Conservation (phyloP, 2,329 filamentous ascomycete species). For the Monascus ruber region DNA sequence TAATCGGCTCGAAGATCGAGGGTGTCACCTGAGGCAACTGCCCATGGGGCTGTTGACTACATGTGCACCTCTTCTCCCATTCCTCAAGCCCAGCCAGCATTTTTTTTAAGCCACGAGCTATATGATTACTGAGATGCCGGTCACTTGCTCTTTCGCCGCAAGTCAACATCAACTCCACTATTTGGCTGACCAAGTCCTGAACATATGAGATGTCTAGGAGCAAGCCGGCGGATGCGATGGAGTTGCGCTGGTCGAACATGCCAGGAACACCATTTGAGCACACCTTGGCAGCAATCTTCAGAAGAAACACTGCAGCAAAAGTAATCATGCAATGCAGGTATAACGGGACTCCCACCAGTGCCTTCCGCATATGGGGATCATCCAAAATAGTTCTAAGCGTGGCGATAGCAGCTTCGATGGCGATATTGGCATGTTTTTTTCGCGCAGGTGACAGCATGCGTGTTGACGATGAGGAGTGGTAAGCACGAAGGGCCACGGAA, state of each 20-base stretch:
- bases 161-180: constrained; percentile 28
- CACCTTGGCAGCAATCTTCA: constrained; percentile 33
- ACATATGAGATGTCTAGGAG: constrained; percentile 25
- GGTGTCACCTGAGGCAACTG: constrained; percentile 14
- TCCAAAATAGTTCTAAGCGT: constrained; percentile 33
- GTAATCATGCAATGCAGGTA: constrained; percentile 39
- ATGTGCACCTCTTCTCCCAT: constrained; percentile 24
- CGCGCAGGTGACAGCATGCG: constrained; percentile 34
- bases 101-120: constrained; percentile 26
- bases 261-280: constrained; percentile 24
- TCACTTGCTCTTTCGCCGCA: constrained; percentile 28
- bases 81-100: constrained; percentile 30
- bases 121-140: constrained; percentile 30
- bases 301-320: constrained; percentile 35
- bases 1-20: constrained; percentile 25
- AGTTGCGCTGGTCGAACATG: constrained; percentile 24
- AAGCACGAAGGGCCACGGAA: constrained; percentile 39
- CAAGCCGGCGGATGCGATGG: constrained; percentile 26
- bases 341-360: constrained; percentile 32
- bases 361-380: constrained; percentile 32
- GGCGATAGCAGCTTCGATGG: constrained; percentile 31
- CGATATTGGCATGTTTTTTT: constrained; percentile 33
- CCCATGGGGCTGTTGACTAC: constrained; percentile 10
- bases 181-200: constrained; percentile 21
- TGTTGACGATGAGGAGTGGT: constrained; percentile 27